These are phyloP conservation scores for Colletotrichum scovillei DNA, from an alignment of 2,329 filamentous ascomycete genomes.

Conservation along the genomic window DNA sequence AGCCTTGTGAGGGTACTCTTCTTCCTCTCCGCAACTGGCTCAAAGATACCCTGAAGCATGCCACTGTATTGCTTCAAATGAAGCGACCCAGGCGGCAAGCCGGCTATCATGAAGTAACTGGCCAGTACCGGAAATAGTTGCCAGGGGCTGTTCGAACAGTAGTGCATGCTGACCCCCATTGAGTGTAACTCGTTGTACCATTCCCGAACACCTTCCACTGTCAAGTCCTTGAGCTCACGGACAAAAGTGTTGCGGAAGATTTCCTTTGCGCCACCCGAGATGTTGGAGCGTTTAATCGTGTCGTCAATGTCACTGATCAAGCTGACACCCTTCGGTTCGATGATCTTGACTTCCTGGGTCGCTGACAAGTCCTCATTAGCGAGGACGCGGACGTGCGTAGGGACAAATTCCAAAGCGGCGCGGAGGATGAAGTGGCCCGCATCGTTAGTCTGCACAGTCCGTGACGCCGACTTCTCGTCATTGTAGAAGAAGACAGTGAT, in stretches of 20 bases:
- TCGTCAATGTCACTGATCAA: conserved; percentile 98
- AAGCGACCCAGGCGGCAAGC: conserved; percentile 87
- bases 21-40: conserved; percentile 95
- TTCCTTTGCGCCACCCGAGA: conserved; percentile 86
- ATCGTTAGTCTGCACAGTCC: conserved; percentile 86
- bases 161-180: conserved; percentile 90
- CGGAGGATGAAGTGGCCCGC: conserved; percentile 88
- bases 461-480: conserved; percentile 81
- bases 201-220: conserved; percentile 86
- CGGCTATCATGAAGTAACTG: conserved; percentile 83
- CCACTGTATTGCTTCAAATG: conserved; percentile 97
- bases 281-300: conserved; percentile 95
- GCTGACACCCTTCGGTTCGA: conserved; percentile 83
- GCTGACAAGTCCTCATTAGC: conserved; percentile 87
- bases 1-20: conserved; percentile 88
- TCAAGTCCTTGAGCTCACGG: conserved; percentile 83
- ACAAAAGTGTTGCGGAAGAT: conserved; percentile 98
- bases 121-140: conserved; percentile 92
- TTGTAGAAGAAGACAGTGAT: conserved; percentile 98
- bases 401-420: conserved; percentile 87
- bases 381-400: conserved; percentile 88
- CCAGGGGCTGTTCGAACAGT: conserved; percentile 99
- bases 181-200: conserved; percentile 86
- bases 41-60: conserved; percentile 98
- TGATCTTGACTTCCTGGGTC: conserved; percentile 81